Evolutionary conservation across 2,329 filamentous ascomycete genomes (phyloP).

Genomic region (Aureobasidium lini): DNA sequence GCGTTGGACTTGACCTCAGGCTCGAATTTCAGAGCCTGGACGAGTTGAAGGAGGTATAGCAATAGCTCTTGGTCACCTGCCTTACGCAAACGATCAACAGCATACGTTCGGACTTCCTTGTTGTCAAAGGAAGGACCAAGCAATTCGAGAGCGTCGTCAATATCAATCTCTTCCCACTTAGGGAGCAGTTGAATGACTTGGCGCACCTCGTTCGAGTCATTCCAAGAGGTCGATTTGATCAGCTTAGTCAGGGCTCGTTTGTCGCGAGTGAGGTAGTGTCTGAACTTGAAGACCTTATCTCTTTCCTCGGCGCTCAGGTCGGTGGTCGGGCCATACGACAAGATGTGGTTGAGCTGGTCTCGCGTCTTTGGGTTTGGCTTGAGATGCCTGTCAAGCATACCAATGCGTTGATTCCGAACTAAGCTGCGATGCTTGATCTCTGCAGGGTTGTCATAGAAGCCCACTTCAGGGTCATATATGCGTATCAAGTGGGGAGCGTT

Average conservation of each 20-base stretch:
- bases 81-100: constrained; percentile 84
- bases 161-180: constrained; percentile 94
- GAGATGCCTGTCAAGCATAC: constrained; percentile 88
- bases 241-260: constrained; percentile 88
- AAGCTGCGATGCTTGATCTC: constrained; percentile 91
- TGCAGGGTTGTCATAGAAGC: constrained; percentile 81
- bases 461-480: constrained; percentile 91
- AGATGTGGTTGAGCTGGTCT: constrained; percentile 83
- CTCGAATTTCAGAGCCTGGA: constrained; percentile 93
- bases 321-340: constrained; percentile 89
- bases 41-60: constrained; percentile 84
- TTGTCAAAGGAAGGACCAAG: constrained; percentile 91
- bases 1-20: constrained; percentile 55
- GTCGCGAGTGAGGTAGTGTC: constrained; percentile 86
- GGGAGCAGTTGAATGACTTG: constrained; percentile 84
- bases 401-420: constrained; percentile 85
- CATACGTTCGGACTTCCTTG: constrained; percentile 79
- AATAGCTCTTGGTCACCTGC: constrained; percentile 87
- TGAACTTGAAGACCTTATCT: constrained; percentile 94
- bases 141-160: constrained; percentile 91
- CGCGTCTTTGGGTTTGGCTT: constrained; percentile 94
- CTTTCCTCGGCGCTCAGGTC: constrained; percentile 84
- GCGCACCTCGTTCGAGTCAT: constrained; percentile 72
- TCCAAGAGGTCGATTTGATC: constrained; percentile 95
- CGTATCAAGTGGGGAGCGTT: constrained; percentile 60